Conservation (phyloP, 306 rosid species). For the Dicorynia guianensis region DNA sequence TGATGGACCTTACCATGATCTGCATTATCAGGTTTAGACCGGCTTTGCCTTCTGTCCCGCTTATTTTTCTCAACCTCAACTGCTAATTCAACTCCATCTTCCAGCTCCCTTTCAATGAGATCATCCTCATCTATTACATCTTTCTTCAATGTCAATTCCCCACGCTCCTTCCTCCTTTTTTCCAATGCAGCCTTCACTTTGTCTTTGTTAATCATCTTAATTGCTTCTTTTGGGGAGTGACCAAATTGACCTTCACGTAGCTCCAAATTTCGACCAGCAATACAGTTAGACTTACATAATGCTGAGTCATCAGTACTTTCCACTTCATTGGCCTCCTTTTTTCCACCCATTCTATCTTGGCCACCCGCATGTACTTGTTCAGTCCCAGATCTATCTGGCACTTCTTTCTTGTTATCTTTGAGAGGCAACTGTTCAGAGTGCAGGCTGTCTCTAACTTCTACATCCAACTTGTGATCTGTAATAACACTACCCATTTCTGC, state of each 20-base stretch:
- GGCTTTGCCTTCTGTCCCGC: slow-evolving; percentile 66
- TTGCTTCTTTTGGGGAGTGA: slow-evolving; percentile 80
- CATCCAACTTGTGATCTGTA: slow-evolving; percentile 68
- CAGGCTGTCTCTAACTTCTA: slow-evolving; percentile 63
- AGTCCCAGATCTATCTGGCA: slow-evolving; percentile 40
- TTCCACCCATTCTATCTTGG: slow-evolving; percentile 57
- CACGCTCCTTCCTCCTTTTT: slow-evolving; percentile 76
- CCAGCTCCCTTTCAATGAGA: slow-evolving; percentile 89
- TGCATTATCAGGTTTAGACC: slow-evolving; percentile 61
- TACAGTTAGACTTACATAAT: slow-evolving; percentile 22
- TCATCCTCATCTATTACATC: slow-evolving; percentile 90
- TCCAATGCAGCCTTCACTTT: slow-evolving; percentile 89
- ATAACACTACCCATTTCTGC: slow-evolving; percentile 64
- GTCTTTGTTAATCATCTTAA: slow-evolving; percentile 81
- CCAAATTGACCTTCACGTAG: slow-evolving; percentile 53
- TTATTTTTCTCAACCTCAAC: slow-evolving; percentile 76
- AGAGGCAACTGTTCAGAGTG: slow-evolving; percentile 47
- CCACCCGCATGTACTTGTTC: slow-evolving; percentile 55
- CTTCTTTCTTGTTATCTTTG: slow-evolving; percentile 49
- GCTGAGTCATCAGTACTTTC: slow-evolving; percentile 41
- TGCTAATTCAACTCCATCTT: slow-evolving; percentile 90
- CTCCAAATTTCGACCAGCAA: slow-evolving; percentile 42
- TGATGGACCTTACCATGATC: slow-evolving; percentile 50
- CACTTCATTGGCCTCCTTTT: slow-evolving; percentile 64
- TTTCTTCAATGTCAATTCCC: slow-evolving; percentile 65